These are phyloP conservation scores for Calycina marina DNA, from an alignment of 2,329 filamentous ascomycete species.

Conservation along the genomic window DNA sequence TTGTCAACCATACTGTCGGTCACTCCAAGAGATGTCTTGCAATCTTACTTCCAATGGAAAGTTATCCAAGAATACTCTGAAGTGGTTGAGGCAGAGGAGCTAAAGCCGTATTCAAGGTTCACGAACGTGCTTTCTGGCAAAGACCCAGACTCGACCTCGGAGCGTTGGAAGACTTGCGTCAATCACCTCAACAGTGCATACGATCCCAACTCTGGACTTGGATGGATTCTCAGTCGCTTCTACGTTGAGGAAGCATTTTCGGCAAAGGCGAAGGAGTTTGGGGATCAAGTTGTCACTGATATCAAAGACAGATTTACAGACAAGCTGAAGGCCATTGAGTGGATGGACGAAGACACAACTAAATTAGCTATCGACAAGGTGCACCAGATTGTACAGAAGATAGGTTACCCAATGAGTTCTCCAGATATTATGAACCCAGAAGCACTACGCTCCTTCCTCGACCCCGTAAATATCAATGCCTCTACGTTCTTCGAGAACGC, in stretches of 20 bases:
- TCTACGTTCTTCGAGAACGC: constrained; percentile 43
- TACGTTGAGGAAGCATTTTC: constrained; percentile 56
- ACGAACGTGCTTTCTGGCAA: constrained; percentile 45
- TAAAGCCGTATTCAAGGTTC: constrained; percentile 45
- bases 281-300: constrained; percentile 54
- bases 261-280: constrained; percentile 48
- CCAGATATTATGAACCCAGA: constrained; percentile 46
- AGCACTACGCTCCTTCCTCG: constrained; percentile 42
- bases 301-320: constrained; percentile 53
- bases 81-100: constrained; percentile 41
- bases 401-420: constrained; percentile 7
- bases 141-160: constrained; percentile 42
- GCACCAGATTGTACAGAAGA: constrained; percentile 51
- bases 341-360: constrained; percentile 50
- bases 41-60: constrained; percentile 52
- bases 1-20: constrained; percentile 39
- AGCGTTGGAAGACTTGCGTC: constrained; percentile 54
- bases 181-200: constrained; percentile 32
- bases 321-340: constrained; percentile 41
- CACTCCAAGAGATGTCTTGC: constrained; percentile 38
- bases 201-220: constrained; percentile 29
- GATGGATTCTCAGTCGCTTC: constrained; percentile 57
- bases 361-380: constrained; percentile 48
- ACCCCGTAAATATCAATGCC: constrained; percentile 32
- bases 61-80: constrained; percentile 36